Evolutionary conservation across 306 rosid species (phyloP), one percentile per base, ranked within the genome.

Genomic region (Rosa chinensis): DNA sequence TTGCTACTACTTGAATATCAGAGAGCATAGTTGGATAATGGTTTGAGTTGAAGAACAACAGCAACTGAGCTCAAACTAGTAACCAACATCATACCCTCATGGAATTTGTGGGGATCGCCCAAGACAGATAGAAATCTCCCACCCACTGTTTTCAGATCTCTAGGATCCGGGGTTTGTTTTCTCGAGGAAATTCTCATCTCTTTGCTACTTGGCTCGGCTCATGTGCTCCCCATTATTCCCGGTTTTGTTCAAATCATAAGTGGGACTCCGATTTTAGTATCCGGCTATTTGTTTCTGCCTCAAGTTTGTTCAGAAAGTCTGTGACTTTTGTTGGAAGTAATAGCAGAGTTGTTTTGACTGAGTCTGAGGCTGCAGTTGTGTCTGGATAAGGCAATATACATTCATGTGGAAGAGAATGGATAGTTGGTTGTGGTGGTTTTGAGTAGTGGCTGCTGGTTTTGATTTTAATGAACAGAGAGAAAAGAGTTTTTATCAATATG

Each of bases 101-200:
- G 89, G 87, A 87, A 82, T 86, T 93, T 82, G 83, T 76, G 86
- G 84, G 88, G 82, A 86, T 81, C 75, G 76, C 58, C 81, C 85
- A 88, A 81, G 49, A 78, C 84, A 52, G 68, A 62, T 77, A 79
- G 83, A 66, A 83, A 68, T 75, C 70, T 66, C 84, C 80, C 78
- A 80, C 78, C 78, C 77, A 74, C 64, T 84, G 44, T 79, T 86
- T 88, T 78, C 91, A 88, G 97, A 91, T 94, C 99, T 92, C 97
- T 84, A 89, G 88, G 92, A 84, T 82, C 69, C 74, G 16, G 74
- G 70, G 52, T 44, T 63, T 82, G 78, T 40, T 78, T 83, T 86
- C 87, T 82, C 80, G 84, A 79, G 89, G 77, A 86, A 85, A 85
- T 84, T 86, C 72, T 85, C 63, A 28, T 78, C 81, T 62, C 81